These are phyloP conservation scores for Torrubiellomyces zombiae DNA, from an alignment of 2,329 filamentous ascomycete species.

Conservation along the genomic window DNA sequence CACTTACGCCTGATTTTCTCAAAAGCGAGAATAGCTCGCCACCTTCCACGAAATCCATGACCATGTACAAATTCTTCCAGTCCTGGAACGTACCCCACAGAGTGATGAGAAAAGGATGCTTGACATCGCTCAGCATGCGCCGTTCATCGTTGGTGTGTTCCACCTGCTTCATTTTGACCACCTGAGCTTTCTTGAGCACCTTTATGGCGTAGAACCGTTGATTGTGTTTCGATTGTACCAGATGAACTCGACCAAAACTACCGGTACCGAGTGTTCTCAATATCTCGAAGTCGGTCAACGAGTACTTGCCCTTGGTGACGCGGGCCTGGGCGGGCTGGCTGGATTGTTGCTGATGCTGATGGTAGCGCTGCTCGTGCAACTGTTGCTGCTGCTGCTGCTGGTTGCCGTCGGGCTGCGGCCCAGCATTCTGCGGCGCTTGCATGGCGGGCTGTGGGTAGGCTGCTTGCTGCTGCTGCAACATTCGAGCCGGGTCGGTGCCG, in stretches of 20 bases:
- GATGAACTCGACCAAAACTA: conserved; percentile 88
- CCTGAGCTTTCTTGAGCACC: conserved; percentile 94
- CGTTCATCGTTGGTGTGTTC: conserved; percentile 98
- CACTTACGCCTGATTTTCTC: conserved; percentile 71
- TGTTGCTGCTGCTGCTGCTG: conserved; percentile 10
- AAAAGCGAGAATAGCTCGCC: conserved; percentile 92
- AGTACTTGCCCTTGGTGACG: conserved; percentile 94
- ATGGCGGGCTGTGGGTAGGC: conserved; percentile 12
- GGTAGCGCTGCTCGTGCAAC: conserved; percentile 8
- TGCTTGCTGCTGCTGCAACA: conserved; percentile 21
- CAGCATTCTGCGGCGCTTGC: conserved; percentile 9
- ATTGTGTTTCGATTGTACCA: conserved; percentile 96
- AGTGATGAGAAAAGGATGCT: conserved; percentile 94
- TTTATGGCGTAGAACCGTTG: conserved; percentile 97
- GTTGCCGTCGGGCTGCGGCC: conserved; percentile 9
- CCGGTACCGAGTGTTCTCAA: conserved; percentile 87
- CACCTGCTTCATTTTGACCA: conserved; percentile 99
- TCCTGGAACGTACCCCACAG: conserved; percentile 98
- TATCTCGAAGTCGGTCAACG: conserved; percentile 75
- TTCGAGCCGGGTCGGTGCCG: conserved; percentile 17
- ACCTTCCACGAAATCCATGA: conserved; percentile 99
- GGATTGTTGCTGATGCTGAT: conserved; percentile 15
- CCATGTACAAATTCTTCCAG: conserved; percentile 93
- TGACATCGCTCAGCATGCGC: conserved; percentile 88
- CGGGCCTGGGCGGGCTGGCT: conserved; percentile 25